Evolutionary conservation across 805 yeast species (phyloP).

Genomic region (Teunomyces cretensis): DNA sequence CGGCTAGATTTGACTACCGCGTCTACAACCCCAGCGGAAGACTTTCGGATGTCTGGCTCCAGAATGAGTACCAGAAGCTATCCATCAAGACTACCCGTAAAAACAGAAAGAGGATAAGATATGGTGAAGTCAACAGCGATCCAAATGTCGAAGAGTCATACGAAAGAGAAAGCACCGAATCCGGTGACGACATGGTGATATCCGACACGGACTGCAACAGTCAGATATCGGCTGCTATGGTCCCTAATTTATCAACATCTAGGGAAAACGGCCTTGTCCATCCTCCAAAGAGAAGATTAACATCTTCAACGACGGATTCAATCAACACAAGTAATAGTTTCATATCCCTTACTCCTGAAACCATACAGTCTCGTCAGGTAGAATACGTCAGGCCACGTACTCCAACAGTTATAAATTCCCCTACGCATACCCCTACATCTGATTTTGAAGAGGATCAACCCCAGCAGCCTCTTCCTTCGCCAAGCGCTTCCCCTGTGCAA

Average conservation of each 20-base stretch:
- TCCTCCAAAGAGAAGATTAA: slow-evolving; percentile 41
- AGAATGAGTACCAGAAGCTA: slow-evolving; percentile 26
- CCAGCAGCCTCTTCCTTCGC: slow-evolving; percentile 65
- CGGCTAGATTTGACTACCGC: slow-evolving; percentile 31
- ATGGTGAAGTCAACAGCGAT: slow-evolving; percentile 4
- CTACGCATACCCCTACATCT: slow-evolving; percentile 35
- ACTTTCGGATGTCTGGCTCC: slow-evolving; percentile 33
- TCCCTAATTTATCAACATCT: slow-evolving; percentile 7
- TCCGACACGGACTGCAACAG: slow-evolving; percentile 33
- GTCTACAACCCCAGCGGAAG: slow-evolving; percentile 30
- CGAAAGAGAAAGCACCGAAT: slow-evolving; percentile 17
- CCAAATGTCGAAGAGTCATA: slow-evolving; percentile 14
- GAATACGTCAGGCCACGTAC: slow-evolving; percentile 20
- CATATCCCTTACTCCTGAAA: neutral
- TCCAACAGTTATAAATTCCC: slow-evolving; percentile 28
- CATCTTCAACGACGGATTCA: slow-evolving; percentile 4
- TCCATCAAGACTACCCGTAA: slow-evolving; percentile 22
- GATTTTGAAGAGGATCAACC: slow-evolving; percentile 32
- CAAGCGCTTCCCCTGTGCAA: slow-evolving; percentile 50
- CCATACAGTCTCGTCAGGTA: neutral
- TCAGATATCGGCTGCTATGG: slow-evolving; percentile 17
- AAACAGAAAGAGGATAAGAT: slow-evolving; percentile 22
- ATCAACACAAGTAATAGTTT: slow-evolving; percentile 3
- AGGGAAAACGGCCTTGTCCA: slow-evolving; percentile 23
- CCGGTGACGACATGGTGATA: slow-evolving; percentile 35